Evolutionary conservation across 2,329 filamentous ascomycete genomes (phyloP).

Genomic region (Fusarium heterosporum): DNA sequence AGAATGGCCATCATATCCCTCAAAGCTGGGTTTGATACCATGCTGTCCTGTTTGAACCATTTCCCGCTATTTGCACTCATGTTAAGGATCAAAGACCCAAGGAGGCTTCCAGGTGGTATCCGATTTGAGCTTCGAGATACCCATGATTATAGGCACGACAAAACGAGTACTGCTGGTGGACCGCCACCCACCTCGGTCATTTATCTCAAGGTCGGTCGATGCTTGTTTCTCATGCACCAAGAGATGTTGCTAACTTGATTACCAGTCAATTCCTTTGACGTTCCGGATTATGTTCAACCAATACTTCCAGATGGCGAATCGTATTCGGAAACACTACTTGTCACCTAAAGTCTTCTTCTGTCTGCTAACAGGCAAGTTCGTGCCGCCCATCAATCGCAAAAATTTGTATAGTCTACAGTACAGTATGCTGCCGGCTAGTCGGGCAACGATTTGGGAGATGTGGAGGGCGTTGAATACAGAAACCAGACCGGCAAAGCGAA

Average conservation of each 20-base stretch:
- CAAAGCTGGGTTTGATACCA: conserved; percentile 91
- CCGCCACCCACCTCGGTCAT: conserved; percentile 83
- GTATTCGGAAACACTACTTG: conserved; percentile 94
- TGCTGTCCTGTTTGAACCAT: conserved; percentile 94
- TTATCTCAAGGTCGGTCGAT: conserved; percentile 76
- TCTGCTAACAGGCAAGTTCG: conserved; percentile 89
- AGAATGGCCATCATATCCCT: conserved; percentile 94
- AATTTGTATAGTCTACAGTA: conserved; percentile 97
- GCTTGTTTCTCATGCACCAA: neutral
- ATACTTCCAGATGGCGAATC: conserved; percentile 93
- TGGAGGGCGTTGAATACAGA: conserved; percentile 77
- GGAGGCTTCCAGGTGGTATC: conserved; percentile 86
- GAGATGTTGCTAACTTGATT: neutral
- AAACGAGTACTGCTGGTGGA: conserved; percentile 56
- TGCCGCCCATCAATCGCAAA: conserved; percentile 93
- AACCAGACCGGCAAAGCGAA: conserved; percentile 58
- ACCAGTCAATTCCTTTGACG: conserved; percentile 85
- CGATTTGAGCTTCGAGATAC: conserved; percentile 89
- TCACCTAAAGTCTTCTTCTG: conserved; percentile 89
- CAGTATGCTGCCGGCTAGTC: conserved; percentile 89
- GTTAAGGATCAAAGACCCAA: conserved; percentile 92
- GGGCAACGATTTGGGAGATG: conserved; percentile 85
- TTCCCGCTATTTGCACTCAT: conserved; percentile 98
- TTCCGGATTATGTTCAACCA: conserved; percentile 97
- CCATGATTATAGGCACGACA: conserved; percentile 60